Base-by-base conservation (phyloP, 305 asterid species). In the Ajuga reptans region DNA sequence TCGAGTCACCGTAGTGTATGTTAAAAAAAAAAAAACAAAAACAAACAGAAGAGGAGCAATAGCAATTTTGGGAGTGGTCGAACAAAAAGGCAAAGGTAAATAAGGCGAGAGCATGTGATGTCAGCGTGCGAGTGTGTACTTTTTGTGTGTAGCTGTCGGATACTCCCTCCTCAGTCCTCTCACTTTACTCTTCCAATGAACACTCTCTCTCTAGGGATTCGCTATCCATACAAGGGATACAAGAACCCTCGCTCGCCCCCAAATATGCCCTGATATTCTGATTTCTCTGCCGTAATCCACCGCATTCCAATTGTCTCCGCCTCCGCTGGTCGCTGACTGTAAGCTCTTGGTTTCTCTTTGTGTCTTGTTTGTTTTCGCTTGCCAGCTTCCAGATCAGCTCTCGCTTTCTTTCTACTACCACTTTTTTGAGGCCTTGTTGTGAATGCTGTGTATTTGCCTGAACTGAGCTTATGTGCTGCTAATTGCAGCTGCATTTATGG, bases 141-240 rank as follows among this genome's bases (percentile, higher is more conserved):
- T 27, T 27, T 27, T 27, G 3, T 27, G 82, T 72, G 73, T 78
- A 68, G 80, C 76, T 80, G 78, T 80, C 80, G 80, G 80, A 56
- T 72, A 62, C 68, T 60, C 65, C 63, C 31, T 47, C 80, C 72
- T 46, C 69, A 9, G 65, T 58, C 78, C 79, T 82, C 73, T 82
- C 84, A 58, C 84, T 82, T 78, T 75, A 78, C 76, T 77, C 36
- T 31, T 31, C 36, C 36, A 31, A 31, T 31, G 21, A 57, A 76
- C 72, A 58, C 37, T 69, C 77, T 68, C 82, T 71, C 79, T 73
- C 83, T 78, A 82, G 86, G 86, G 80, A 78, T 79, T 76, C 82
- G 69, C 75, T 46, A 18, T 37, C 16, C 77, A n/a, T n/a, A n/a
- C n/a, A n/a, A n/a, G n/a, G n/a, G n/a, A 27, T 3, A 3, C 31